Evolutionary conservation across 2,329 filamentous ascomycete genomes (phyloP).

Genomic region (Cladosporium cucumerinum): DNA sequence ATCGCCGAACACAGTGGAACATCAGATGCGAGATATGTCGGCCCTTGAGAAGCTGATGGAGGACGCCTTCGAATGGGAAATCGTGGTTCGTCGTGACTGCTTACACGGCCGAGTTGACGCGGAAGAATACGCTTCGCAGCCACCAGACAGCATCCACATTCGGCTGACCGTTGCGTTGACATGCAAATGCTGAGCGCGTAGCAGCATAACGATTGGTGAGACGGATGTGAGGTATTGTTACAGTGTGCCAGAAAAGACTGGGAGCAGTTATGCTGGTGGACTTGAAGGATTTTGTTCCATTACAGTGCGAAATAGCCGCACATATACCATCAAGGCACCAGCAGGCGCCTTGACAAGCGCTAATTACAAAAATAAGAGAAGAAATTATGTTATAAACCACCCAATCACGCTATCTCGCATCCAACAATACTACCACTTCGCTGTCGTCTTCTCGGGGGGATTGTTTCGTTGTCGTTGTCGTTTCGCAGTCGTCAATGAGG

Average conservation of each 20-base stretch:
- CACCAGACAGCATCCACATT: neutral
- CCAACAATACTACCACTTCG: conserved; percentile 2
- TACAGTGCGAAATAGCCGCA: neutral
- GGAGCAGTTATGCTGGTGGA: neutral
- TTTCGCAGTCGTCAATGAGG: conserved; percentile 8
- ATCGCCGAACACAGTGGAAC: too few relatives aligned
- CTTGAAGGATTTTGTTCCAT: neutral
- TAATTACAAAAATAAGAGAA: conserved; percentile 5
- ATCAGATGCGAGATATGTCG: too few relatives aligned
- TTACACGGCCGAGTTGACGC: neutral
- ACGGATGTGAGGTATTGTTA: neutral
- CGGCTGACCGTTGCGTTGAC: neutral
- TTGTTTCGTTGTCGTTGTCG: conserved; percentile 1
- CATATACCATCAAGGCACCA: neutral
- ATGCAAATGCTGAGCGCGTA: neutral
- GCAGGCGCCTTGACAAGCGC: neutral
- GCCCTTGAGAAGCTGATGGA: too few relatives aligned
- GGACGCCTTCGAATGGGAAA: neutral
- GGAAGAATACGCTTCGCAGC: neutral
- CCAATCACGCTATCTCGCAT: neutral
- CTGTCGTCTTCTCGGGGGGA: neutral
- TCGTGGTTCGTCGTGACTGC: neutral
- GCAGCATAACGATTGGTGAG: neutral
- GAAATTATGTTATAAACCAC: conserved; percentile 2
- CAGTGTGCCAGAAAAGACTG: neutral